Evolutionary conservation across 352 stramenopile genomes (phyloP).

Genomic region (Phytophthora sansomeana): DNA sequence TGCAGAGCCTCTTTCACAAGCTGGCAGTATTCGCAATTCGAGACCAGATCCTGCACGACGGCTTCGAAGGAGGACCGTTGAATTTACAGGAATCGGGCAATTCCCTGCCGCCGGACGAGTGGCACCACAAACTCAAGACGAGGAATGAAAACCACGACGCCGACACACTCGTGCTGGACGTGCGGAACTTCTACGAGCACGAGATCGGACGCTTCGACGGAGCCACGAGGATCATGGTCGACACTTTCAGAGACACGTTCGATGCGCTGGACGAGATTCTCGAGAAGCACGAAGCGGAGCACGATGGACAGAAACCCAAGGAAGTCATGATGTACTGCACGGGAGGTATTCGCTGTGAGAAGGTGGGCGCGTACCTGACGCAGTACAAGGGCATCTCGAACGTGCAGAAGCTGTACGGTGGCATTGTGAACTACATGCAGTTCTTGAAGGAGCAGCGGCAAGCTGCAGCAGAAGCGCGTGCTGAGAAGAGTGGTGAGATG

Average conservation of each 20-base stretch:
- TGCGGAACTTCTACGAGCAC: constrained; percentile 69
- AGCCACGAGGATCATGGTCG: constrained; percentile 65
- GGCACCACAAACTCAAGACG: constrained; percentile 48
- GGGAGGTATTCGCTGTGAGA: constrained; percentile 71
- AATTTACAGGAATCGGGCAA: constrained; percentile 35
- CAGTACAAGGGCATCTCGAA: constrained; percentile 64
- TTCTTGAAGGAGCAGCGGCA: constrained; percentile 52
- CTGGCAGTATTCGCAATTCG: constrained; percentile 93
- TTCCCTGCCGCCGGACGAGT: constrained; percentile 35
- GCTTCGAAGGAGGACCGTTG: constrained; percentile 45
- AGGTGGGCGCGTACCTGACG: constrained; percentile 69
- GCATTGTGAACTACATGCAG: constrained; percentile 69
- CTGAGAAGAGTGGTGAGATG: constrained; percentile 5
- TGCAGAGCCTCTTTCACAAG: constrained; percentile 61
- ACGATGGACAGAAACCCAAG: constrained; percentile 43
- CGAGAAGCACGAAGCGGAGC: constrained; percentile 35
- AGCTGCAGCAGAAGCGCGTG: constrained; percentile 9
- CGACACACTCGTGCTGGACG: constrained; percentile 49
- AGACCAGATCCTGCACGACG: constrained; percentile 92
- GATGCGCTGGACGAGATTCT: constrained; percentile 59
- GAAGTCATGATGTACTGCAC: constrained; percentile 76
- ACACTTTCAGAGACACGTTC: constrained; percentile 69
- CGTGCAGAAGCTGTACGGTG: constrained; percentile 63
- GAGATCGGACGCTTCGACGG: constrained; percentile 63
- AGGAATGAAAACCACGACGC: constrained; percentile 38